These are phyloP conservation scores for Magnaporthiopsis incrustans DNA, from an alignment of 2,329 filamentous ascomycete species.

Conservation along the genomic window DNA sequence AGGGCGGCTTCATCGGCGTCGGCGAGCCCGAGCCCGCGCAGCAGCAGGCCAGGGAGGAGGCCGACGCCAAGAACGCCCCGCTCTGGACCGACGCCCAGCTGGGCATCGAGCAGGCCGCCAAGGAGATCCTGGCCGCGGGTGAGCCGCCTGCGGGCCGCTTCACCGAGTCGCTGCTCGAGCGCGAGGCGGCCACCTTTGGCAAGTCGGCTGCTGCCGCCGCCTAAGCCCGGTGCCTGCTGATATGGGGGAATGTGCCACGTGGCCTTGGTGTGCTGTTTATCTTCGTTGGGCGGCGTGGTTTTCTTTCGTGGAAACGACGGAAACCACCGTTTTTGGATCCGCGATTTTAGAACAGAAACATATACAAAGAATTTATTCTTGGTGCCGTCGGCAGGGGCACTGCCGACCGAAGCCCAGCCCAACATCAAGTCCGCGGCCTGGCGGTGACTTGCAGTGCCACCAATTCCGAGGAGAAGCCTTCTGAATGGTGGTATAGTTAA, in stretches of 20 bases:
- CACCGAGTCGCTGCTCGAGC: constrained; percentile 52
- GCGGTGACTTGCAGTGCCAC: not conserved
- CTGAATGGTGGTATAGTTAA: too few relatives aligned
- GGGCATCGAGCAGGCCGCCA: constrained; percentile 58
- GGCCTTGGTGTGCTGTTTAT: not conserved
- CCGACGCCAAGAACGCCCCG: constrained; percentile 29
- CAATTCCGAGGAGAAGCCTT: not conserved
- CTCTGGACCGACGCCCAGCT: constrained; percentile 92
- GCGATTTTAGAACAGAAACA: not conserved
- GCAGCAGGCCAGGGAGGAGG: constrained; percentile 43
- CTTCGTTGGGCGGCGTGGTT: not conserved
- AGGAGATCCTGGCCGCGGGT: constrained; percentile 48
- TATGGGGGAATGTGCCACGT: not conserved
- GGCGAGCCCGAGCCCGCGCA: constrained; percentile 56
- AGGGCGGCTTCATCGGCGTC: constrained; percentile 92
- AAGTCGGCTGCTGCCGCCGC: constrained; percentile 20
- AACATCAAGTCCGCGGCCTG: not conserved
- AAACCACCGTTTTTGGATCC: not conserved
- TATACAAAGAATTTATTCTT: not conserved
- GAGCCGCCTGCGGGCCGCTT: constrained; percentile 30
- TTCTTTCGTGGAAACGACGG: not conserved
- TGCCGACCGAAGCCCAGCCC: not conserved
- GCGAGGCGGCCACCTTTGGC: constrained; percentile 28
- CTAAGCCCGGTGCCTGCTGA: constrained; percentile 1
- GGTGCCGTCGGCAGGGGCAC: not conserved